Evolutionary conservation across 177 flowering plant species (phyloP).

Genomic region (Tripterygium wilfordii): DNA sequence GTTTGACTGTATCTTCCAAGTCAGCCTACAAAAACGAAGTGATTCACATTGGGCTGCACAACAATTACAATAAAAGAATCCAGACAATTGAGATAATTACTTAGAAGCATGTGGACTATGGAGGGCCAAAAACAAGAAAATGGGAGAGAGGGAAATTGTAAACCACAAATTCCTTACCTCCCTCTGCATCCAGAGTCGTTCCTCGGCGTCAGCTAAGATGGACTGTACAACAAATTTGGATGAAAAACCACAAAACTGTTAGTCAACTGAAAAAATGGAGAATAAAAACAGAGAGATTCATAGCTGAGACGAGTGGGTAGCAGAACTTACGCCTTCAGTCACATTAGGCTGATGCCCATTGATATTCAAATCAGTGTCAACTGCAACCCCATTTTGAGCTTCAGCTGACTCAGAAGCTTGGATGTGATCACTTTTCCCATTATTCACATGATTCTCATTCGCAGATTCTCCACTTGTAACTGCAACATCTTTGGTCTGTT

Average conservation of each 20-base stretch:
- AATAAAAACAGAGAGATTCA: no score
- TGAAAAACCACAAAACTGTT: no score
- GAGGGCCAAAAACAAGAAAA: no score
- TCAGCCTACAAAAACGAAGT: constrained; percentile 23
- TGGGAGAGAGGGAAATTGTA: no score
- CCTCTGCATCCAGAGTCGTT: constrained; percentile 26
- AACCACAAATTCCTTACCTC: constrained; percentile 24
- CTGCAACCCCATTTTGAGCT: constrained; percentile 10
- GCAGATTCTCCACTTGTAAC: constrained; percentile 15
- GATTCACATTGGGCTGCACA: no score
- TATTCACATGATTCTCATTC: constrained; percentile 17
- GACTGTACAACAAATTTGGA: constrained; percentile 23
- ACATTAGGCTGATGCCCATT: constrained; percentile 17
- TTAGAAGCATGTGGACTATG: no score
- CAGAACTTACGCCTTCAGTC: constrained; percentile 19
- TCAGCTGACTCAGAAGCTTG: constrained; percentile 8
- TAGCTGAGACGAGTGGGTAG: no score
- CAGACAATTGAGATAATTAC: no score
- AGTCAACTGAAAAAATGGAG: no score
- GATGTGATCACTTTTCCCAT: constrained; percentile 7
- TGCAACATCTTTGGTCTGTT: constrained; percentile 32
- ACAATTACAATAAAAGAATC: no score
- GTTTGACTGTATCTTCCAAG: constrained; percentile 28
- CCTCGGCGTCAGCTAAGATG: constrained; percentile 27
- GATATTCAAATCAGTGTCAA: constrained; percentile 13